phyloP scores from a whole-genome alignment of 441 rosid genomes.

The Lepidium campestre region DNA sequence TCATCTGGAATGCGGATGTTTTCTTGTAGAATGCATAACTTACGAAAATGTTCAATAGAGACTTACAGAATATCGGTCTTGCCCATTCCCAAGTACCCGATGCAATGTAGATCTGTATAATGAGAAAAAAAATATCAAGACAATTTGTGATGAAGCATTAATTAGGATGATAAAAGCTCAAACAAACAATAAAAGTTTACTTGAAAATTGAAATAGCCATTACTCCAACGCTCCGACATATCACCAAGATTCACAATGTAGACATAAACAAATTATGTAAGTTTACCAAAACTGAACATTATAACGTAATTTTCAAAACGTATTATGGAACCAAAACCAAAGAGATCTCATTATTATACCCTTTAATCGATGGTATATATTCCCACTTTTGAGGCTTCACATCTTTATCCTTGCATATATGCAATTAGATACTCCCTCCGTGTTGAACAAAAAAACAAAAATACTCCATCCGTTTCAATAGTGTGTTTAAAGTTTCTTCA shows the following conservation, averaged over 20 bases:
- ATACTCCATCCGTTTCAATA: too few relatives aligned
- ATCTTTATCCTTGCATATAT: constrained; percentile 83
- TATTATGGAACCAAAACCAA: background rate
- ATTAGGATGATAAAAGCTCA: background rate
- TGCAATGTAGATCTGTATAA: constrained; percentile 71
- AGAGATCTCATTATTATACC: background rate
- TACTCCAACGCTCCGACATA: constrained; percentile 92
- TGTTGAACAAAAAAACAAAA: too few relatives aligned
- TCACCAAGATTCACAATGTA: constrained; percentile 33
- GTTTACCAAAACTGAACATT: background rate
- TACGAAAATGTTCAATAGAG: background rate
- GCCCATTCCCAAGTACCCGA: constrained; percentile 70
- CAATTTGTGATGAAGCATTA: background rate
- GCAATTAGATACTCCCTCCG: constrained; percentile 18
- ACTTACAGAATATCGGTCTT: constrained; percentile 75
- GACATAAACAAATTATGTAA: background rate
- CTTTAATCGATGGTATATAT: constrained; percentile 41
- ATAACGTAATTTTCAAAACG: background rate
- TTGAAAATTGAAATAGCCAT: constrained; percentile 82
- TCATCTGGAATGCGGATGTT: too few relatives aligned
- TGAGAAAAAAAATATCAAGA: background rate
- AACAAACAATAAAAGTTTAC: constrained; percentile 27
- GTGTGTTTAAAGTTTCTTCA: too few relatives aligned
- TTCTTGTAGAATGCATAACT: too few relatives aligned
- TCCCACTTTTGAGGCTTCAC: constrained; percentile 73